Evolutionary conservation across 1,284 basidiomycete species (phyloP).

Genomic region (Boletus hoseneyae): DNA sequence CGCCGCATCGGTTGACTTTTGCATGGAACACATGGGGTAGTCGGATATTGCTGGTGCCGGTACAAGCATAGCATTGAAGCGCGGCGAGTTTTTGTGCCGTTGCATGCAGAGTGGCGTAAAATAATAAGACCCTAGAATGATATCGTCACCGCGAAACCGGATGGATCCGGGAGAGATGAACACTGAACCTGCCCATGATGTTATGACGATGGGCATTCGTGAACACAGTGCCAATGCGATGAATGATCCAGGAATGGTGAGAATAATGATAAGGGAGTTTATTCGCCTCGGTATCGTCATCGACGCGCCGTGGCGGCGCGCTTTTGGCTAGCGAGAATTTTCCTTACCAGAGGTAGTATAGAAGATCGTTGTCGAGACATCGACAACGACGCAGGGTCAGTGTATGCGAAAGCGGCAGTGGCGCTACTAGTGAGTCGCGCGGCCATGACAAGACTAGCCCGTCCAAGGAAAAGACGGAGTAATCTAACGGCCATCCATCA

Average conservation of each 20-base stretch:
- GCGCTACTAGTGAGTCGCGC: no score
- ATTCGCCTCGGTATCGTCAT: not conserved
- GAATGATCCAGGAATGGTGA: slow-evolving; percentile 4
- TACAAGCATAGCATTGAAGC: not conserved
- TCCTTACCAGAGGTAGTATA: not conserved
- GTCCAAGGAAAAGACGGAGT: not conserved
- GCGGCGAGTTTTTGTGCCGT: not conserved
- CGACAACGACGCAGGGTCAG: not conserved
- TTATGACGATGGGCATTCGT: not conserved
- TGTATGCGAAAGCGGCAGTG: not conserved
- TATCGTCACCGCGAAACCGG: slow-evolving; percentile 1
- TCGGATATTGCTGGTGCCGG: not conserved
- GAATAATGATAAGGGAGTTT: not conserved
- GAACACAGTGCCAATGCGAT: not conserved
- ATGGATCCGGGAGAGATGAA: not conserved
- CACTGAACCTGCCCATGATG: not conserved
- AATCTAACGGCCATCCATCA: not conserved
- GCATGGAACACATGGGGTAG: no score
- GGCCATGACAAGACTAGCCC: not conserved
- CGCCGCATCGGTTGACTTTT: not conserved
- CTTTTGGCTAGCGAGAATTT: no score
- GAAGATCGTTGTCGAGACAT: not conserved
- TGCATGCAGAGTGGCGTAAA: not conserved
- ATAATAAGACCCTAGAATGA: not conserved
- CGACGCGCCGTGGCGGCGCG: not conserved